phyloP scores from a whole-genome alignment of 1,284 basidiomycete species.

The Boletus subluridellus region DNA sequence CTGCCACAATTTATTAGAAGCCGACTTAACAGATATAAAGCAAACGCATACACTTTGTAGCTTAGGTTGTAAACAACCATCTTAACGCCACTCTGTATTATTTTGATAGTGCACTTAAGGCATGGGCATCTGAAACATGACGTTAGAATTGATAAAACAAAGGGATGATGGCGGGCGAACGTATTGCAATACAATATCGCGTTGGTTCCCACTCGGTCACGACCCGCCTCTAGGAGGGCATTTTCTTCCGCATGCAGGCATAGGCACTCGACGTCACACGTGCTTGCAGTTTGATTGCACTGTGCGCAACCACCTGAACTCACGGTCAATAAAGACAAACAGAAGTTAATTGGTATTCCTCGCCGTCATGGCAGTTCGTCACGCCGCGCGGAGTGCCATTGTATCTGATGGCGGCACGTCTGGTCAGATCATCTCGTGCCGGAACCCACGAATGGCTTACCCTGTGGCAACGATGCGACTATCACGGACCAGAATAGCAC shows the following conservation, averaged over 20 bases:
- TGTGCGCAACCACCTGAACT: conserved; percentile 64
- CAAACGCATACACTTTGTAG: conserved; percentile 80
- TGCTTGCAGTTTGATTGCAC: conserved; percentile 58
- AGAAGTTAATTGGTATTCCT: neutral
- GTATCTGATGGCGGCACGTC: conserved; percentile 53
- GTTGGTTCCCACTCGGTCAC: conserved; percentile 78
- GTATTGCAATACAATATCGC: conserved; percentile 90
- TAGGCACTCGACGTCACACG: conserved; percentile 68
- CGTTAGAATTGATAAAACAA: conserved; percentile 4
- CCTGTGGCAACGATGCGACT: conserved; percentile 93
- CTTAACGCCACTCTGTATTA: conserved; percentile 90
- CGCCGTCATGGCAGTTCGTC: conserved; percentile 78
- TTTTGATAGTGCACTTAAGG: conserved; percentile 93
- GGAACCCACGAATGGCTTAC: conserved; percentile 34
- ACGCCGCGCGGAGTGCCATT: conserved; percentile 95
- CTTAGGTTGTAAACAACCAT: conserved; percentile 94
- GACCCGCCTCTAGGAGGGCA: conserved; percentile 88
- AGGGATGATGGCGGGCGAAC: conserved; percentile 38
- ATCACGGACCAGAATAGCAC: conserved; percentile 85
- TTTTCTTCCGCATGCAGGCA: conserved; percentile 99
- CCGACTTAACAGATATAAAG: neutral
- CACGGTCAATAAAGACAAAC: conserved; percentile 1
- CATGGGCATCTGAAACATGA: conserved; percentile 80
- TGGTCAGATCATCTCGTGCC: neutral
- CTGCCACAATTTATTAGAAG: conserved; percentile 36